phyloP scores from a whole-genome alignment of 768 basidiomycete genomes.

The Boletus rubroflammeus region DNA sequence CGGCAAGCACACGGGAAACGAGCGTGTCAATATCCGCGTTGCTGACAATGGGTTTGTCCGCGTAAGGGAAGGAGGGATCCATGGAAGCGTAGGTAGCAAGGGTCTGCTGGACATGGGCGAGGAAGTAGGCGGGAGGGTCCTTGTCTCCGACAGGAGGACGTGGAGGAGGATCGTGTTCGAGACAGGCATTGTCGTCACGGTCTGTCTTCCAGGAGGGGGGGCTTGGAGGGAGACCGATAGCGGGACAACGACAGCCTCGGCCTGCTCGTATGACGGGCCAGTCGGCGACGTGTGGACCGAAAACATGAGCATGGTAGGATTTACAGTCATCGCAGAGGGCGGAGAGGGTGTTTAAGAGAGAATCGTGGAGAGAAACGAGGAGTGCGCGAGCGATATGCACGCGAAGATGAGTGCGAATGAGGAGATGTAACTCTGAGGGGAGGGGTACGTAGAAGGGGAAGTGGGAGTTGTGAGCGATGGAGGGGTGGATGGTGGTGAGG shows the following conservation, averaged over 20 bases:
- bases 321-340: conserved; percentile 47
- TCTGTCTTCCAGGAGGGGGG: conserved; percentile 7
- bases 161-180: conserved; percentile 20
- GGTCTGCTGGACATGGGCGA: conserved; percentile 40
- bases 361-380: conserved; percentile 39
- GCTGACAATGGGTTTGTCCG: conserved; percentile 15
- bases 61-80: conserved; percentile 31
- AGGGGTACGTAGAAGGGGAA: conserved; percentile 30
- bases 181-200: conserved; percentile 8
- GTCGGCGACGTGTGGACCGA: conserved; percentile 47
- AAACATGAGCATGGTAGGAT: conserved; percentile 51
- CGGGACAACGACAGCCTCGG: conserved; percentile 45
- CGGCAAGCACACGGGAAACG: conserved; percentile 38
- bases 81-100: conserved; percentile 46
- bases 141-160: conserved; percentile 32
- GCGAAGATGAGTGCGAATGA: conserved; percentile 48
- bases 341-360: conserved; percentile 31
- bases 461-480: conserved; percentile 33
- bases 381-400: conserved; percentile 40
- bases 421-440: conserved; percentile 51
- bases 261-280: conserved; percentile 48
- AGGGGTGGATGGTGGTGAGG: conserved; percentile 46
- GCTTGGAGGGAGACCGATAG: conserved; percentile 17
- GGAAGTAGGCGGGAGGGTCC: conserved; percentile 32
- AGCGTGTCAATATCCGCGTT: conserved; percentile 42